These are phyloP conservation scores for Tuber indicum DNA, from an alignment of 495 filamentous ascomycete genomes.

Conservation along the genomic window DNA sequence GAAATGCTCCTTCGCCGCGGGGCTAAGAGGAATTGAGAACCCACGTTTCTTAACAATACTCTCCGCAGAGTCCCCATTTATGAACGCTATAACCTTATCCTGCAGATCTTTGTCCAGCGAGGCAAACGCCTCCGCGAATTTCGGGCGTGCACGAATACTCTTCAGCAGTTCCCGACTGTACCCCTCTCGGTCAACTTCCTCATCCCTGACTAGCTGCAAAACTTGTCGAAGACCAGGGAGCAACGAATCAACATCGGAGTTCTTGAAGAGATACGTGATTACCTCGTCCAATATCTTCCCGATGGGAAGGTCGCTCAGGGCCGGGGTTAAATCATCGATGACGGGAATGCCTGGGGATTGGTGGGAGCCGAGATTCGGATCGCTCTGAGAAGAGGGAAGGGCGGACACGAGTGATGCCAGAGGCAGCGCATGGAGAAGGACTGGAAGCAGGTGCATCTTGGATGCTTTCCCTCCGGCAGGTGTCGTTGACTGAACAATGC, in stretches of 20 bases:
- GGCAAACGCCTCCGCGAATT: conserved; percentile 13
- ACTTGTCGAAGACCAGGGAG: conserved; percentile 23
- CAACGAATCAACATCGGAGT: background rate
- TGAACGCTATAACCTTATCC: conserved; percentile 23
- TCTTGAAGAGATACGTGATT: conserved; percentile 13
- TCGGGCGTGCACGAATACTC: conserved; percentile 15
- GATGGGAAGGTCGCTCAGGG: conserved; percentile 10
- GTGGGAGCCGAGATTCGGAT: conserved; percentile 1
- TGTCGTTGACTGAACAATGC: background rate
- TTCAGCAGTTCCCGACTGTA: conserved; percentile 22
- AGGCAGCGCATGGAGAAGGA: conserved; percentile 16
- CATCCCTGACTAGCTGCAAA: conserved; percentile 8
- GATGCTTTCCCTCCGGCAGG: background rate
- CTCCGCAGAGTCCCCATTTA: conserved; percentile 18
- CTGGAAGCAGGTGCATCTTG: background rate
- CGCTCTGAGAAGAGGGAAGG: conserved; percentile 10
- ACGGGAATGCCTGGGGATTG: conserved; percentile 15
- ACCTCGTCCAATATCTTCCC: conserved; percentile 28
- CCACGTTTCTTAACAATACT: conserved; percentile 23
- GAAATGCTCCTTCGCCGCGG: conserved; percentile 32
- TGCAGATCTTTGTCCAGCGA: conserved; percentile 26
- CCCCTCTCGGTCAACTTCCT: conserved; percentile 7
- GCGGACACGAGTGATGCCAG: conserved; percentile 14
- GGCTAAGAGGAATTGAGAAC: conserved; percentile 29
- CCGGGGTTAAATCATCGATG: conserved; percentile 5